Percentiles rank a stretch among this genome's conserved stretches.
Evolutionary conservation across 495 filamentous ascomycete genomes (phyloP).

Genomic region (Echria macrotheca): DNA sequence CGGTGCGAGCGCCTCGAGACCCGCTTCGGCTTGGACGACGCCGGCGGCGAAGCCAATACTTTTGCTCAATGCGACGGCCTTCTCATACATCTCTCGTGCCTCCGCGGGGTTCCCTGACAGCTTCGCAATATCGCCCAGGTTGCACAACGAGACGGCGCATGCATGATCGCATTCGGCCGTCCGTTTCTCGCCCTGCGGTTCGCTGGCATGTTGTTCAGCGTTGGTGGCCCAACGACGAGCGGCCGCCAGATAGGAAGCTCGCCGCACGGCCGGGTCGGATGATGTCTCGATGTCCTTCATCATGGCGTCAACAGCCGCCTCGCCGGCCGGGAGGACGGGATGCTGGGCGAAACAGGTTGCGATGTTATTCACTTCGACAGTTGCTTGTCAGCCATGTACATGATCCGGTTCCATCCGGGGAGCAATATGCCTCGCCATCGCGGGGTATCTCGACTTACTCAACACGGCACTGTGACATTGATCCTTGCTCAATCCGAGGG

Average conservation of each 20-base stretch:
- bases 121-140: conserved; percentile 76
- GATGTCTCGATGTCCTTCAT: conserved; percentile 16
- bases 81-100: conserved; percentile 56
- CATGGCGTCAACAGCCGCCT: conserved; percentile 31
- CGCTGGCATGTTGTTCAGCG: conserved; percentile 55
- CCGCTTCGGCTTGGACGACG: conserved; percentile 51
- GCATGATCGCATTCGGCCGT: conserved; percentile 80
- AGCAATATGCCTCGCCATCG: no score
- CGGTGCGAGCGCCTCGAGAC: conserved; percentile 38
- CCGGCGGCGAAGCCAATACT: conserved; percentile 62
- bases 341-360: conserved; percentile 62
- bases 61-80: conserved; percentile 59
- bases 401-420: no score
- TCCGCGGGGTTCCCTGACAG: conserved; percentile 59
- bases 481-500: conserved; percentile 66
- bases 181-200: conserved; percentile 44
- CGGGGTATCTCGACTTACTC: no score
- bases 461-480: conserved; percentile 63
- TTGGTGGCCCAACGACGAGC: conserved; percentile 71
- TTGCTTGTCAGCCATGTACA: no score
- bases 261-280: conserved; percentile 33
- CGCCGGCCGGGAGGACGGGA: conserved; percentile 32
- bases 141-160: conserved; percentile 78
- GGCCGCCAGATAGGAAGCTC: conserved; percentile 50
- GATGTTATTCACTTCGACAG: conserved; percentile 62